Base-by-base conservation (phyloP, 2,329 filamentous ascomycete species). In the Trichoderma gracile region DNA sequence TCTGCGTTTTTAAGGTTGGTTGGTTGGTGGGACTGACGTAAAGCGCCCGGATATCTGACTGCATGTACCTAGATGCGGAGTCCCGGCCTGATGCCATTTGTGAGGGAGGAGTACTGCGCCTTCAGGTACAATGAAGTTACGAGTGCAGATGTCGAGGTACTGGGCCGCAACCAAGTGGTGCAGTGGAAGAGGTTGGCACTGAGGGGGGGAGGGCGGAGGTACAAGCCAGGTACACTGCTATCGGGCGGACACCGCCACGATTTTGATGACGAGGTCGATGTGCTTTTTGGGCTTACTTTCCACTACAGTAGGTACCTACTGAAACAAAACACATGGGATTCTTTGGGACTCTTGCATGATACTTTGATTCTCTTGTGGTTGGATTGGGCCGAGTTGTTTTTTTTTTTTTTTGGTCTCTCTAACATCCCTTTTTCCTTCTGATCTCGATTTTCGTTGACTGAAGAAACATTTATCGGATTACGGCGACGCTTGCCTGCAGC, bases 161-260 rank as follows among this genome's bases (percentile, higher is more conserved):
- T 8, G 19, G 33, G 10, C 40, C 19, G 17, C 21, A 30, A 10
- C 8, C 30, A 30, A 30, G 30, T 10, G 6, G 53, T 25, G 38
- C 40, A 38, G 25, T 5, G 17, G 1, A 38, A 15, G 27, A 19
- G 21, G 42, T 14, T 14, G 33, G 33, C 6, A 47, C 38, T 8
- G 33, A 38, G 12, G 12, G 2, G 2, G 33, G 33, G 5, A 38
- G 33, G 5, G 5, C 5, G 17, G n/a, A 33, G 40, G 19, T 61
- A 61, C 47, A n/a, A 33, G 23, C 19, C n/a, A 33, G 49, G 49
- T 52, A 52, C 49, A 27, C 21, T 33, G 5, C 30, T 52, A 52
- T 52, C 23, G 17, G 33, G 19, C 7, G 47, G 58, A 61, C 58
- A 61, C 58, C 58, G 58, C 58, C 58, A 52, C 57, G 27, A 49